Evolutionary conservation across 106 monocot species (phyloP).

Genomic region (Agapanthus africanus): DNA sequence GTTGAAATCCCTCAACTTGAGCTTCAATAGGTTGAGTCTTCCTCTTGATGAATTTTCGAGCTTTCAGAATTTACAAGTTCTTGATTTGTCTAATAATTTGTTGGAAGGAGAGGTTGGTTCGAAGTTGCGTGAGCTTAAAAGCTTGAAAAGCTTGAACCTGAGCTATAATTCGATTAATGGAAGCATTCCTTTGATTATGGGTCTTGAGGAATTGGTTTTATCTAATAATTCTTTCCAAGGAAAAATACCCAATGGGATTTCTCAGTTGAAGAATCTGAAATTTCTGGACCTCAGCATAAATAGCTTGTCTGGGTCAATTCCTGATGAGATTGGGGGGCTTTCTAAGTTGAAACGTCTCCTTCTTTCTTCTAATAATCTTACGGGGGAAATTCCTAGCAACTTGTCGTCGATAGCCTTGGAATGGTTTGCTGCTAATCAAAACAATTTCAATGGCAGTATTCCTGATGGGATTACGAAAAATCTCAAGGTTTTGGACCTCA

Average conservation of each 20-base stretch:
- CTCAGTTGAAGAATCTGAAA: constrained; percentile 2
- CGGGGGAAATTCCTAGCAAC: background rate
- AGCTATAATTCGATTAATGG: background rate
- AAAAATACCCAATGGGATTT: constrained; percentile 2
- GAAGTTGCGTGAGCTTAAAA: background rate
- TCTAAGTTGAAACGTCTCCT: constrained; percentile 5
- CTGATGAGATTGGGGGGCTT: constrained; percentile 11
- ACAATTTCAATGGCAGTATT: constrained; percentile 1
- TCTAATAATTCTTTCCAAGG: background rate
- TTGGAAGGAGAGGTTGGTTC: constrained; percentile 5
- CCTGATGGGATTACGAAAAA: background rate
- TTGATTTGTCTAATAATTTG: constrained; percentile 9
- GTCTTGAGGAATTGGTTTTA: background rate
- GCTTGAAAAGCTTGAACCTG: constrained; percentile 1
- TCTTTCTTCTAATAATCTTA: constrained; percentile 11
- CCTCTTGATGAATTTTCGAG: background rate
- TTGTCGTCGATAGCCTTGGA: background rate
- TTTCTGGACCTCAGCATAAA: constrained; percentile 4
- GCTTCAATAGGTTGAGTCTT: background rate
- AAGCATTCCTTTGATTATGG: background rate
- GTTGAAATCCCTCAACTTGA: constrained; percentile 12
- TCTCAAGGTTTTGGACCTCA: constrained; percentile 9
- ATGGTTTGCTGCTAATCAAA: constrained; percentile 10
- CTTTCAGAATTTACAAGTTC: background rate
- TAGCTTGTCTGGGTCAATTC: constrained; percentile 7